phyloP scores from a whole-genome alignment of 805 yeast species.

The Saccharomycopsis javanensis region DNA sequence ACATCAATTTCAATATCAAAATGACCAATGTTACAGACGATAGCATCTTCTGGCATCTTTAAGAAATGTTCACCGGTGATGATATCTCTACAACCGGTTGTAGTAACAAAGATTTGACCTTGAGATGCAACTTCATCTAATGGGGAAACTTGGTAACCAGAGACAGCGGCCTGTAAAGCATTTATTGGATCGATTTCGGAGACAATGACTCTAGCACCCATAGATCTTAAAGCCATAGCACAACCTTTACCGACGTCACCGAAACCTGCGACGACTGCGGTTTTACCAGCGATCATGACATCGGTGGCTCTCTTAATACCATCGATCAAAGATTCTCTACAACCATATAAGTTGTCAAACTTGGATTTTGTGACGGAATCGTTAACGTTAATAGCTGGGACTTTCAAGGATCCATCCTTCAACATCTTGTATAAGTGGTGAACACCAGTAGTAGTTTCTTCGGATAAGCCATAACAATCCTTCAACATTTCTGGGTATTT shows the following conservation, averaged over 20 bases:
- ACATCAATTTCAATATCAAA: conserved; percentile 98
- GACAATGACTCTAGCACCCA: conserved; percentile 98
- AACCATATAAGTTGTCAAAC: conserved; percentile 98
- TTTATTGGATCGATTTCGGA: conserved; percentile 98
- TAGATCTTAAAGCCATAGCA: conserved; percentile 96
- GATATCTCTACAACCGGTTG: conserved; percentile 99
- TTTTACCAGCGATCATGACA: conserved; percentile 99
- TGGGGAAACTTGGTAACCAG: conserved; percentile 95
- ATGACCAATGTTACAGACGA: conserved; percentile 99
- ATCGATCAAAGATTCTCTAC: conserved; percentile 97
- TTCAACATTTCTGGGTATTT: conserved; percentile 96
- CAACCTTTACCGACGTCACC: conserved; percentile 99
- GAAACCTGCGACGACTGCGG: conserved; percentile 97
- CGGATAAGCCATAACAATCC: conserved; percentile 92
- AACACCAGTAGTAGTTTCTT: conserved; percentile 99
- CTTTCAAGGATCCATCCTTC: conserved; percentile 80
- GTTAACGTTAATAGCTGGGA: conserved; percentile 98
- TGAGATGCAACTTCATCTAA: conserved; percentile 85
- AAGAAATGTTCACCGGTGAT: conserved; percentile 81
- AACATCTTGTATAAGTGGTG: conserved; percentile 97
- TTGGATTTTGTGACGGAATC: conserved; percentile 98
- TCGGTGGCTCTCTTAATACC: conserved; percentile 99
- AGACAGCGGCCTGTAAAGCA: conserved; percentile 98
- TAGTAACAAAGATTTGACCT: conserved; percentile 97
- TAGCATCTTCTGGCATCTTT: conserved; percentile 97